These are phyloP conservation scores for Alternaria alternata DNA, from an alignment of 2,329 filamentous ascomycete genomes.

Conservation along the genomic window DNA sequence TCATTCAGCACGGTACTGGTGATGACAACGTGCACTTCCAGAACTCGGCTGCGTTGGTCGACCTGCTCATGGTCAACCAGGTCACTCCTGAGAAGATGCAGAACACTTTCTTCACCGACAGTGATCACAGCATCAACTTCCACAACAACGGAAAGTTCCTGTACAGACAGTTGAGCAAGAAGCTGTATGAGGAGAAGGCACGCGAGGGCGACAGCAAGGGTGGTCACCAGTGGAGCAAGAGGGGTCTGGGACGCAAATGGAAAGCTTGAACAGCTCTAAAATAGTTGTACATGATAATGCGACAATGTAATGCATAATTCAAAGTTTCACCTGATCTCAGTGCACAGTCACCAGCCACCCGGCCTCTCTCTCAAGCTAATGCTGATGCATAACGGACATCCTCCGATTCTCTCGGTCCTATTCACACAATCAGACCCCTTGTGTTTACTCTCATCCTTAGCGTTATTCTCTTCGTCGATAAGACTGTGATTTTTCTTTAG, in stretches of 20 bases:
- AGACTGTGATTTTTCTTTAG: too few relatives aligned
- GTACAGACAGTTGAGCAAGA: constrained; percentile 69
- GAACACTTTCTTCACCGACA: constrained; percentile 71
- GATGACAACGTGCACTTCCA: constrained; percentile 79
- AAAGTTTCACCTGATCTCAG: not conserved
- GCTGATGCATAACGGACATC: not conserved
- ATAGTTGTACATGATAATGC: not conserved
- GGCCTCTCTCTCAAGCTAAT: not conserved
- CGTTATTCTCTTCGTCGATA: not conserved
- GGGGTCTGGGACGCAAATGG: constrained; percentile 27
- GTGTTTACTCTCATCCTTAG: not conserved
- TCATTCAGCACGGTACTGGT: constrained; percentile 71
- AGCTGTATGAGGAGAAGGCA: constrained; percentile 69
- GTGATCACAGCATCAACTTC: constrained; percentile 68
- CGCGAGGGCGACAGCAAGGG: constrained; percentile 51
- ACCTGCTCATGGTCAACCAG: constrained; percentile 66
- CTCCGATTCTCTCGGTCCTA: not conserved
- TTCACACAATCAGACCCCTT: not conserved
- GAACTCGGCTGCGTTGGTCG: constrained; percentile 68
- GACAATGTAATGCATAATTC: not conserved
- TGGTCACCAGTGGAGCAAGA: constrained; percentile 59
- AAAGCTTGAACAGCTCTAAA: constrained; percentile 1
- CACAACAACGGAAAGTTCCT: constrained; percentile 64
- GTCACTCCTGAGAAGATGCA: constrained; percentile 69
- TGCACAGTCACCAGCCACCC: not conserved